phyloP scores from a whole-genome alignment of 495 filamentous ascomycete species.

The Parathielavia hyrcaniae region DNA sequence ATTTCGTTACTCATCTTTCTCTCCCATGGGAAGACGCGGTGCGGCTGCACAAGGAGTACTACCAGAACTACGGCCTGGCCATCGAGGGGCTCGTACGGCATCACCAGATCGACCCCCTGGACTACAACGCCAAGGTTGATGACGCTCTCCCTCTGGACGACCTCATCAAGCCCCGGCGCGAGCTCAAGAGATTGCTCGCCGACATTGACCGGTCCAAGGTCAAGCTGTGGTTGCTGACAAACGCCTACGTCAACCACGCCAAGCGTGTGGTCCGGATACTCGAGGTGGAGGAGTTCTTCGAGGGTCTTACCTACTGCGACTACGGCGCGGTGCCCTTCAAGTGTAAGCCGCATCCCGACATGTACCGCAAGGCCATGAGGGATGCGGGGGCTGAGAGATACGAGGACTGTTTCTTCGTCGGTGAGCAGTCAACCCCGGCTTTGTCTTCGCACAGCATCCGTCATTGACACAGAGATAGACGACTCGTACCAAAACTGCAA shows the following conservation, averaged over 20 bases:
- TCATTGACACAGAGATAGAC: constrained; percentile 46
- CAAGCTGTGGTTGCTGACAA: constrained; percentile 89
- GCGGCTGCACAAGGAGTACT: constrained; percentile 82
- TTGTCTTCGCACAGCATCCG: not conserved
- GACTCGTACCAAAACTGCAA: constrained; percentile 73
- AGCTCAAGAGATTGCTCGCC: constrained; percentile 66
- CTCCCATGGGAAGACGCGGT: constrained; percentile 66
- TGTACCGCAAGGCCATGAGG: constrained; percentile 76
- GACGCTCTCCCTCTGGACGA: constrained; percentile 86
- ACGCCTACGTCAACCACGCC: constrained; percentile 88
- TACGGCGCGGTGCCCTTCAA: constrained; percentile 61
- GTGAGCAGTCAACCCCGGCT: constrained; percentile 40
- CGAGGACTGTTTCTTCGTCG: constrained; percentile 77
- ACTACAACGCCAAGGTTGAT: constrained; percentile 91
- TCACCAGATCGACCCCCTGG: constrained; percentile 91
- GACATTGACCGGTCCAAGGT: constrained; percentile 76
- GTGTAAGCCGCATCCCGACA: constrained; percentile 77
- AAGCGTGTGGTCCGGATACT: constrained; percentile 74
- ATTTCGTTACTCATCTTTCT: constrained; percentile 73
- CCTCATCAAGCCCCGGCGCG: constrained; percentile 69
- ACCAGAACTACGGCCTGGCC: constrained; percentile 91
- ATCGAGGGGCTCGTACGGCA: constrained; percentile 89
- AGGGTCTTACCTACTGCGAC: constrained; percentile 89
- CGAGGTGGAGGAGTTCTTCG: constrained; percentile 79
- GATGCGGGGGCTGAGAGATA: constrained; percentile 54